Evolutionary conservation across 2,329 filamentous ascomycete genomes (phyloP).

Genomic region (Claviceps cyperi): DNA sequence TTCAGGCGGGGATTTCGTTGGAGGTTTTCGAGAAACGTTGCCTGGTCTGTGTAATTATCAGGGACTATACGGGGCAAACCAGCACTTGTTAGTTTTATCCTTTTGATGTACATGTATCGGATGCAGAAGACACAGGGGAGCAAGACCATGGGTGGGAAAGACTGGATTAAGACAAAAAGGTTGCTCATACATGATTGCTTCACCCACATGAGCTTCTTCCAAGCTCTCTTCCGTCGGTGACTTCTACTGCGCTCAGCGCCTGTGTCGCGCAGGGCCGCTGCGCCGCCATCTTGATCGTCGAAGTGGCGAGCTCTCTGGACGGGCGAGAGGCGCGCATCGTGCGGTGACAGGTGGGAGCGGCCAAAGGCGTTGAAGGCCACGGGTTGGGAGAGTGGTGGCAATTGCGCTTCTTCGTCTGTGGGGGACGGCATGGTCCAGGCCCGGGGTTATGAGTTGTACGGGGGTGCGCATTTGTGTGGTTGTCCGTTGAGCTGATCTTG

Average conservation of each 20-base stretch:
- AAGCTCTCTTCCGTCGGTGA: conserved; percentile 55
- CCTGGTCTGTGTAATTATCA: conserved; percentile 97
- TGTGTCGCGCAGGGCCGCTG: conserved; percentile 25
- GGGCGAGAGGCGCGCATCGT: conserved; percentile 67
- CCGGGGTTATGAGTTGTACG: background rate
- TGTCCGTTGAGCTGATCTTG: background rate
- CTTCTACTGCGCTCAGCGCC: conserved; percentile 48
- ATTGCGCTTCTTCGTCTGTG: conserved; percentile 24
- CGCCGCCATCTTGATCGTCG: conserved; percentile 19
- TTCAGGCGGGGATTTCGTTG: conserved; percentile 87
- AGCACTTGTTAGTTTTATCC: background rate
- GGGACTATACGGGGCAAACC: conserved; percentile 44
- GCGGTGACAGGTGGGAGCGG: conserved; percentile 60
- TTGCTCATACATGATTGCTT: conserved; percentile 67
- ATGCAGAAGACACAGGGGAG: background rate
- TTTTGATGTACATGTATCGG: background rate
- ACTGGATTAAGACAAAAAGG: background rate
- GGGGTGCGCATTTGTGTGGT: background rate
- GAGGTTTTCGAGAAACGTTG: conserved; percentile 89
- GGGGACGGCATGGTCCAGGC: conserved; percentile 19
- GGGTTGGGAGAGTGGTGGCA: conserved; percentile 18
- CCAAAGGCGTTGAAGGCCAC: conserved; percentile 25
- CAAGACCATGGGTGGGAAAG: background rate
- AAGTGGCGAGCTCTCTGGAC: conserved; percentile 31
- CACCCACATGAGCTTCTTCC: conserved; percentile 97